Percentiles rank a stretch among this genome's conserved stretches.
Conservation (phyloP, 768 basidiomycete species). For the Pleurotus giganteus region DNA sequence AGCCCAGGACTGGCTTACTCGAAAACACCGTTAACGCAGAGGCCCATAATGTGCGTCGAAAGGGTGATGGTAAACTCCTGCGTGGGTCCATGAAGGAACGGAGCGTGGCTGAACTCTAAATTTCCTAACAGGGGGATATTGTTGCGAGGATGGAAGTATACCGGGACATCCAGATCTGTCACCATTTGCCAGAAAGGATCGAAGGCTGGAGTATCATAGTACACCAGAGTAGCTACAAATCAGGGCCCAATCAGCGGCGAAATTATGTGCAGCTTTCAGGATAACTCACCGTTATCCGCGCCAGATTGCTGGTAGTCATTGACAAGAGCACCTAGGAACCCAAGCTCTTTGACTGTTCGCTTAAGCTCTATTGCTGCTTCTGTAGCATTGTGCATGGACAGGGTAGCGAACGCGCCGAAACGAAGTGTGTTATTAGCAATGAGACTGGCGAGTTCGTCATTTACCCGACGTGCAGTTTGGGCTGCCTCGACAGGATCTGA, state of each 20-base stretch:
- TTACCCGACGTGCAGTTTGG: slow-evolving; percentile 30
- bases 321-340: slow-evolving; percentile 38
- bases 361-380: slow-evolving; percentile 37
- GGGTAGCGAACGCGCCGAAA: slow-evolving; percentile 40
- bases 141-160: slow-evolving; percentile 35
- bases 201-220: slow-evolving; percentile 36
- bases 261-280: neutral
- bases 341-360: slow-evolving; percentile 36
- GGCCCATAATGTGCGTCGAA: slow-evolving; percentile 37
- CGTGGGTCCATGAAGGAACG: slow-evolving; percentile 27
- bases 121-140: slow-evolving; percentile 25
- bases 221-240: slow-evolving; percentile 30
- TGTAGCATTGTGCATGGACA: slow-evolving; percentile 45
- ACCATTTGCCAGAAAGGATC: slow-evolving; percentile 38
- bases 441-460: slow-evolving; percentile 32
- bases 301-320: slow-evolving; percentile 47
- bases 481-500: slow-evolving; percentile 31
- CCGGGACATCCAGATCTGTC: slow-evolving; percentile 34
- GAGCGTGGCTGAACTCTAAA: slow-evolving; percentile 30
- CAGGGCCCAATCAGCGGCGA: neutral
- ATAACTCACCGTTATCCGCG: slow-evolving; percentile 30
- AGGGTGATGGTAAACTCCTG: slow-evolving; percentile 39
- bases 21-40: slow-evolving; percentile 38
- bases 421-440: slow-evolving; percentile 38
- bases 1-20: slow-evolving; percentile 29